Percentiles rank a stretch among this genome's conserved stretches.
phyloP scores from a whole-genome alignment of 495 filamentous ascomycete species.

The Lindgomyces ingoldianus region DNA sequence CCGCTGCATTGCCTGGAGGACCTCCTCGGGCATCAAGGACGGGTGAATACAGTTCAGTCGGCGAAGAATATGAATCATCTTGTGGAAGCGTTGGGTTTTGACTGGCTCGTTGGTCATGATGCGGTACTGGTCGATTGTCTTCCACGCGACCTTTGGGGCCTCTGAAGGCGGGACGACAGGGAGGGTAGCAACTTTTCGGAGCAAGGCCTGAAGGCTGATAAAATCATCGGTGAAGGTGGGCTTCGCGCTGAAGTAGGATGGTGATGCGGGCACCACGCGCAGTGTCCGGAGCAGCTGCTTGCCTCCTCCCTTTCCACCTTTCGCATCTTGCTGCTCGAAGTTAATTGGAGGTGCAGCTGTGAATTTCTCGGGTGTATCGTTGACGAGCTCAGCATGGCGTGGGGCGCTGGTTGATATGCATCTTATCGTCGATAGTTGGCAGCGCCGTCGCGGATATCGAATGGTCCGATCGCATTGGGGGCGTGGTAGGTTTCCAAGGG shows the following conservation, averaged over 20 bases:
- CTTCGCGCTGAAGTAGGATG: constrained; percentile 88
- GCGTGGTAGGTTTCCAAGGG: constrained; percentile 15
- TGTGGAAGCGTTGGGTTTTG: constrained; percentile 74
- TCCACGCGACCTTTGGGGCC: constrained; percentile 81
- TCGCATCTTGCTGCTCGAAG: constrained; percentile 11
- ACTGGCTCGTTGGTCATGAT: constrained; percentile 73
- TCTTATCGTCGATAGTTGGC: constrained; percentile 9
- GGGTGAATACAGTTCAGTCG: constrained; percentile 85
- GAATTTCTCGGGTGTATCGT: constrained; percentile 12
- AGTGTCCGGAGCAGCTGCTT: constrained; percentile 54
- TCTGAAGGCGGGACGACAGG: constrained; percentile 64
- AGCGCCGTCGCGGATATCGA: constrained; percentile 8
- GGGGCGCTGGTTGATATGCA: constrained; percentile 27
- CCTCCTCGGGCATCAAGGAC: constrained; percentile 67
- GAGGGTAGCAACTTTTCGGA: constrained; percentile 68
- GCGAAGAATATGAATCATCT: constrained; percentile 71
- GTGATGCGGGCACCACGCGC: constrained; percentile 78
- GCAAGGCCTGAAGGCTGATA: constrained; percentile 68
- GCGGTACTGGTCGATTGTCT: constrained; percentile 73
- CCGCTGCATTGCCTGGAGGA: constrained; percentile 60
- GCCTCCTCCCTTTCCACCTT: constrained; percentile 1
- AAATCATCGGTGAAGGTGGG: constrained; percentile 84
- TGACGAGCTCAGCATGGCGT: constrained; percentile 24
- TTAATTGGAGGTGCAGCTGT: constrained; percentile 31
- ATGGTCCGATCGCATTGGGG: constrained; percentile 18